A percentile compares a stretch with the other conserved stretches of the same genome.
Conservation (phyloP, 73 alveolate species). For the Paramecium sexaurelia region DNA sequence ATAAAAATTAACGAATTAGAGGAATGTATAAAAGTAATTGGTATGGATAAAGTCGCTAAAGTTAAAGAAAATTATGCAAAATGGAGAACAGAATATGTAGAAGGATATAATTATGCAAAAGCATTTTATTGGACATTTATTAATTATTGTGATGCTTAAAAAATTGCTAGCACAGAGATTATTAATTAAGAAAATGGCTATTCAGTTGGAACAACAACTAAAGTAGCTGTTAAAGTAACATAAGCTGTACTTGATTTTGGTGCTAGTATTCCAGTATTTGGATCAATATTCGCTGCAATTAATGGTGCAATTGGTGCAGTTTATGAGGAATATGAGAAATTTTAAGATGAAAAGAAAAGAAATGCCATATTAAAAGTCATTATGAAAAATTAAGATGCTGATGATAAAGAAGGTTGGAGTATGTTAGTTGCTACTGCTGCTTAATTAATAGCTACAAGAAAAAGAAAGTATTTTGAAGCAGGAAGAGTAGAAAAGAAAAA, state of each 20-base stretch:
- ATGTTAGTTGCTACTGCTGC: constrained; percentile 45
- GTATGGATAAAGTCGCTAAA: background rate
- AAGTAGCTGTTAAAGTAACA: constrained; percentile 11
- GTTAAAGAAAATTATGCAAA: constrained; percentile 26
- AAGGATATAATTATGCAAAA: constrained; percentile 20
- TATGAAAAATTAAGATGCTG: constrained; percentile 36
- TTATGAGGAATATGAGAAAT: background rate
- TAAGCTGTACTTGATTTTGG: constrained; percentile 20
- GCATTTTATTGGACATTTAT: constrained; percentile 47
- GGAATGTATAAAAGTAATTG: background rate
- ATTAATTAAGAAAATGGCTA: background rate
- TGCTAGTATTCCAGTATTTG: background rate
- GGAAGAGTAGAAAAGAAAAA: background rate
- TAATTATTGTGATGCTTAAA: constrained; percentile 50
- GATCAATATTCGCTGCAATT: background rate
- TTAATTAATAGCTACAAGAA: background rate
- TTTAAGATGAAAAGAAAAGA: constrained; percentile 17
- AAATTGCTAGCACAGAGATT: background rate
- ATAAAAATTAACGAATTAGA: background rate
- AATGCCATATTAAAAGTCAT: constrained; percentile 26
- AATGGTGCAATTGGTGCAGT: background rate
- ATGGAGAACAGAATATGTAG: constrained; percentile 35
- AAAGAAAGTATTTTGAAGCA: background rate
- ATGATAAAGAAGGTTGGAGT: constrained; percentile 34
- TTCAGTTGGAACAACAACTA: constrained; percentile 1